Conservation (phyloP, 805 yeast genomes). For the Teunomyces aglyptinius region DNA sequence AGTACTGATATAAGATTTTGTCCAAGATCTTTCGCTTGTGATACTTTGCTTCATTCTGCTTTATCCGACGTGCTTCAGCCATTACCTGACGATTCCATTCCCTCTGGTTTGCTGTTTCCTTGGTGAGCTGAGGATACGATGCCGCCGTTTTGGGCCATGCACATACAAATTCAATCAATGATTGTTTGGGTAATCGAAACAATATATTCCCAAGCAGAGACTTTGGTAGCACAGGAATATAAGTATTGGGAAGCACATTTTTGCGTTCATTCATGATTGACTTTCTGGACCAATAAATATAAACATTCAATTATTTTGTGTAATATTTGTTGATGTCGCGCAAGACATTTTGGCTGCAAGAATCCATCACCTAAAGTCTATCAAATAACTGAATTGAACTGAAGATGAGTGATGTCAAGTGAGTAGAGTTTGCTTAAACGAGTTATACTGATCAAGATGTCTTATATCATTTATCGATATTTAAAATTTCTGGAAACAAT, state of each 20-base stretch:
- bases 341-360: too few relatives aligned
- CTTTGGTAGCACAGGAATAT: conserved; percentile 31
- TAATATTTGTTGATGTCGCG: neutral
- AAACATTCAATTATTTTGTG: neutral
- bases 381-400: too few relatives aligned
- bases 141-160: conserved; percentile 34
- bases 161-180: conserved; percentile 30
- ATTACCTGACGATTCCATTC: conserved; percentile 19
- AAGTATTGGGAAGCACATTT: conserved; percentile 39
- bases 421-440: too few relatives aligned
- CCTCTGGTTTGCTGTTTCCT: conserved; percentile 16
- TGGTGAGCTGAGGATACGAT: conserved; percentile 20
- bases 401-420: too few relatives aligned
- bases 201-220: conserved; percentile 21
- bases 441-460: too few relatives aligned
- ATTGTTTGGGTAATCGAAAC: conserved; percentile 28
- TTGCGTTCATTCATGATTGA: conserved; percentile 9
- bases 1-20: conserved; percentile 46
- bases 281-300: neutral
- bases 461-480: too few relatives aligned
- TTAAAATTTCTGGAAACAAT: too few relatives aligned
- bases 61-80: conserved; percentile 13
- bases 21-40: conserved; percentile 40
- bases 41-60: conserved; percentile 12
- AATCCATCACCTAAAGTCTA: too few relatives aligned